Conservation (phyloP, 345 rosid species). For the Cochlearia excelsa region DNA sequence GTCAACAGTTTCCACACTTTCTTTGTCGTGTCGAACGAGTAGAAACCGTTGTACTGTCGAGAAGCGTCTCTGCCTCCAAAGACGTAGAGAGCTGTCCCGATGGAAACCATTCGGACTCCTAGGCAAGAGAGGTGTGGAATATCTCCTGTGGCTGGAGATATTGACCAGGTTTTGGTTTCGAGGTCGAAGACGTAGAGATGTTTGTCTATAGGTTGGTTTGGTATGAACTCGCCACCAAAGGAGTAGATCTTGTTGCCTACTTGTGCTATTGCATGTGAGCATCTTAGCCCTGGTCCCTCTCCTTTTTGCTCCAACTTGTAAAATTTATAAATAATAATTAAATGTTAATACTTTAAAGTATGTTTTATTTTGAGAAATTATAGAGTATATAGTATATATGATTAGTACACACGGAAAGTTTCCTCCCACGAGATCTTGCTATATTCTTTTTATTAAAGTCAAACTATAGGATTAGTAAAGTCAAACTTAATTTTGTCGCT, state of each 20-base stretch:
- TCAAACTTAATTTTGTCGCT: too few relatives aligned
- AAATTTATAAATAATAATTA: not conserved
- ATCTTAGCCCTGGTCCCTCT: slow-evolving; percentile 26
- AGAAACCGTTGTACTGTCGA: slow-evolving; percentile 28
- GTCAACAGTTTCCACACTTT: slow-evolving; percentile 34
- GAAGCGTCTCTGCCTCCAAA: slow-evolving; percentile 33
- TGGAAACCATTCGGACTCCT: slow-evolving; percentile 29
- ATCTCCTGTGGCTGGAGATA: slow-evolving; percentile 29
- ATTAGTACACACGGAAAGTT: too few relatives aligned
- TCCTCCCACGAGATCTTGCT: too few relatives aligned
- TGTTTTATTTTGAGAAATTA: not conserved
- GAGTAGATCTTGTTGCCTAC: slow-evolving; percentile 33
- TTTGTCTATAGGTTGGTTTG: slow-evolving; percentile 32
- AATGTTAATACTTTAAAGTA: not conserved
- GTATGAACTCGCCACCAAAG: slow-evolving; percentile 34
- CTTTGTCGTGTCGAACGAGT: slow-evolving; percentile 27
- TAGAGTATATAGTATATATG: too few relatives aligned
- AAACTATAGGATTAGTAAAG: too few relatives aligned
- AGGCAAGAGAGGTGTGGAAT: slow-evolving; percentile 27
- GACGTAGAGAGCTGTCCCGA: slow-evolving; percentile 22
- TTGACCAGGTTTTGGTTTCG: slow-evolving; percentile 28
- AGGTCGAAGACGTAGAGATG: slow-evolving; percentile 30
- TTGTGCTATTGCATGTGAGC: slow-evolving; percentile 33
- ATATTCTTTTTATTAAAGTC: too few relatives aligned
- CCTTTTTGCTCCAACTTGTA: slow-evolving; percentile 30